Conservation (phyloP, 495 filamentous ascomycete genomes). For the Tuber calosporum region DNA sequence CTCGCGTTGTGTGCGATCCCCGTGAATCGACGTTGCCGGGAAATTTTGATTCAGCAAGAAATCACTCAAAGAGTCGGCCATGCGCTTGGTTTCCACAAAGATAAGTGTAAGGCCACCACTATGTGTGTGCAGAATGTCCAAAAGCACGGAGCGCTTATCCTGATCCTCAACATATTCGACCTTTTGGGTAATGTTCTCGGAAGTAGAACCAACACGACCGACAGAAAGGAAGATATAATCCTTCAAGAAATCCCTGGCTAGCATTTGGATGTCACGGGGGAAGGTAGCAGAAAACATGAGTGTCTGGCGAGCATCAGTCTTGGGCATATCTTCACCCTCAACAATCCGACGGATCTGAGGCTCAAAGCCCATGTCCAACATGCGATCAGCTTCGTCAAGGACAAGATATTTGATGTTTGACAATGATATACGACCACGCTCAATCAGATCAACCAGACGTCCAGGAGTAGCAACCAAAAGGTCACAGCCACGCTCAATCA, state of each 20-base stretch:
- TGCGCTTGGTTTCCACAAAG: constrained; percentile 99
- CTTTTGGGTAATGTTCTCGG: constrained; percentile 98
- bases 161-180: constrained; percentile 94
- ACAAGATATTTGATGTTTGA: constrained; percentile 98
- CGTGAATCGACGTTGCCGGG: constrained; percentile 97
- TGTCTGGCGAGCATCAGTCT: constrained; percentile 75
- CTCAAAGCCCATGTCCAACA: constrained; percentile 99
- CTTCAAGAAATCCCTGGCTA: constrained; percentile 94
- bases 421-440: constrained; percentile 94
- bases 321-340: constrained; percentile 95
- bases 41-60: constrained; percentile 97
- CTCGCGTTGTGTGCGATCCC: constrained; percentile 95
- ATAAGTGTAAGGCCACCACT: constrained; percentile 86
- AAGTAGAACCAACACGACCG: constrained; percentile 98
- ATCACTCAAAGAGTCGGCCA: constrained; percentile 95
- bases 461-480: constrained; percentile 94
- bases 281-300: constrained; percentile 99
- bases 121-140: constrained; percentile 95
- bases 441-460: constrained; percentile 93
- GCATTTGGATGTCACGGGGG: constrained; percentile 97
- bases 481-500: constrained; percentile 97
- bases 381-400: constrained; percentile 97
- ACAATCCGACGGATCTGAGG: constrained; percentile 98
- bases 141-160: constrained; percentile 94
- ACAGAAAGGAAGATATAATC: constrained; percentile 93